Evolutionary conservation across 331 rosid species (phyloP).

Genomic region (Rosa hybrid): DNA sequence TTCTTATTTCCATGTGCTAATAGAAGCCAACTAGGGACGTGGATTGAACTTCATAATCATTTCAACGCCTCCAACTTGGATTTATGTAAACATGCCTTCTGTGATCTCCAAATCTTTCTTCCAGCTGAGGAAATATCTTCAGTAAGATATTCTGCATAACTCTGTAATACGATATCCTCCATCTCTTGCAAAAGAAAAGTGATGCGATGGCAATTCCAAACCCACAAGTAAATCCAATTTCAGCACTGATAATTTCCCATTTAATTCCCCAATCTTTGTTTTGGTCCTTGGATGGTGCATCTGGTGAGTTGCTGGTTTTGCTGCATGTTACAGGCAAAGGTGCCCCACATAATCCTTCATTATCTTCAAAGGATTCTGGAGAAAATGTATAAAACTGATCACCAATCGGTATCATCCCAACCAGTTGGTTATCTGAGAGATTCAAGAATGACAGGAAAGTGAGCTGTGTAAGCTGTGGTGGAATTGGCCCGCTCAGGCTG

Average conservation of each 20-base stretch:
- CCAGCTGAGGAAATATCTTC: neutral
- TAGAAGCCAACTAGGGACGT: too few species aligned
- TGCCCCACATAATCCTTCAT: conserved; percentile 46
- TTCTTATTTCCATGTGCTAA: too few species aligned
- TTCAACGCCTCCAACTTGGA: neutral
- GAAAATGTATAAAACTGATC: conserved; percentile 46
- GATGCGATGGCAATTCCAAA: neutral
- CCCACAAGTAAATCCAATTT: conserved; percentile 2
- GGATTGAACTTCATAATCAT: neutral
- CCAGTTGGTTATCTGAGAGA: conserved; percentile 44
- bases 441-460: conserved; percentile 47
- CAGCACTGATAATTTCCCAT: neutral
- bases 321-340: conserved; percentile 35
- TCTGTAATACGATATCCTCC: neutral
- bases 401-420: conserved; percentile 41
- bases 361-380: conserved; percentile 30
- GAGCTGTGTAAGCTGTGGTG: conserved; percentile 26
- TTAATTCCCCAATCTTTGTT: too few species aligned
- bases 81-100: neutral
- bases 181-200: neutral
- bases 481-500: conserved; percentile 44
- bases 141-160: neutral
- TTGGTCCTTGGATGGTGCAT: neutral
- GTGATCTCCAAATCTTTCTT: neutral
- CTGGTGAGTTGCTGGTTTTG: neutral